Percentiles rank a stretch among this genome's conserved stretches.
phyloP scores from a whole-genome alignment of 2,329 filamentous ascomycete genomes.

The Helotiales sp. region DNA sequence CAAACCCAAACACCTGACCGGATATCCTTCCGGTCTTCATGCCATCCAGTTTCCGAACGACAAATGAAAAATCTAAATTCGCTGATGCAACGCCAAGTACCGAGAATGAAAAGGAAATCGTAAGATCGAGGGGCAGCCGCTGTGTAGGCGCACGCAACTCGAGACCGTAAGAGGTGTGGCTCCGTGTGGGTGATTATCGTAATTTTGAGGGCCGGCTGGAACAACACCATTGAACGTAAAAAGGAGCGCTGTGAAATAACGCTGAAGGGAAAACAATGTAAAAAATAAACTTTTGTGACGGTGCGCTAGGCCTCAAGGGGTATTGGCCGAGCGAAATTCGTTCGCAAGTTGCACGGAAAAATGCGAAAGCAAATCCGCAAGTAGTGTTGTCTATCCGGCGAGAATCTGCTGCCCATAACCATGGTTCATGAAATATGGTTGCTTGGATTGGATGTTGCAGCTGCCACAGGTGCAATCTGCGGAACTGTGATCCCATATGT shows the following conservation, averaged over 20 bases:
- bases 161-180: slow-evolving; percentile 42
- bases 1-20: slow-evolving; percentile 45
- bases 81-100: slow-evolving; percentile 42
- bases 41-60: slow-evolving; percentile 44
- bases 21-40: slow-evolving; percentile 42
- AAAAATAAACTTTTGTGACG: slow-evolving; percentile 42
- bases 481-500: slow-evolving; percentile 52
- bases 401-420: slow-evolving; percentile 53
- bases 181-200: slow-evolving; percentile 38
- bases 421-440: slow-evolving; percentile 51
- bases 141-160: slow-evolving; percentile 42
- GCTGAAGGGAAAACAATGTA: slow-evolving; percentile 37
- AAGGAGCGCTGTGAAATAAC: slow-evolving; percentile 38
- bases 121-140: slow-evolving; percentile 46
- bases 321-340: slow-evolving; percentile 21
- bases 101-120: slow-evolving; percentile 38
- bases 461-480: slow-evolving; percentile 53
- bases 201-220: slow-evolving; percentile 32
- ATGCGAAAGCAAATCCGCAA: slow-evolving; percentile 5
- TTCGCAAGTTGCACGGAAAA: neutral
- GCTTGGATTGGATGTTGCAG: slow-evolving; percentile 52
- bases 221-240: slow-evolving; percentile 40
- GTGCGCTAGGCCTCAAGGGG: slow-evolving; percentile 35
- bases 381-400: slow-evolving; percentile 43
- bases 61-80: slow-evolving; percentile 42